These are phyloP conservation scores for Rostrohypoxylon terebratum DNA, from an alignment of 495 filamentous ascomycete genomes.

Conservation along the genomic window DNA sequence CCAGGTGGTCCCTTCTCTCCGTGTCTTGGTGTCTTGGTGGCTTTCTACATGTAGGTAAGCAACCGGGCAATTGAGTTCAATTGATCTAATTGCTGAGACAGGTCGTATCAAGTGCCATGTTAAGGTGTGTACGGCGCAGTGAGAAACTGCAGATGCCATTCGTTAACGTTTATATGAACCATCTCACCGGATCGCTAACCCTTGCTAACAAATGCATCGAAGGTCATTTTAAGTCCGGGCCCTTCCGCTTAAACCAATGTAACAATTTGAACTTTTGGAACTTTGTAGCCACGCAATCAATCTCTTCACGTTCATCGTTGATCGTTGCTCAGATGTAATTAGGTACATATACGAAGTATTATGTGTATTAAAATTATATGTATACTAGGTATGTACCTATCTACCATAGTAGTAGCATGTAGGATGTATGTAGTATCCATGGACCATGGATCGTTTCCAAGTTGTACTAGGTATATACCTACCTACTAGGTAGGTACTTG, in stretches of 20 bases:
- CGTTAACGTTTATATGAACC: slow-evolving; percentile 17
- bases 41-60: no score
- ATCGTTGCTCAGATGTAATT: slow-evolving; percentile 4
- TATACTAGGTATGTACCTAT: not conserved
- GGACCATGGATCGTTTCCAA: no score
- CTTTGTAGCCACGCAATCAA: slow-evolving; percentile 45
- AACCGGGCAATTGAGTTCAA: no score
- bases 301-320: slow-evolving; percentile 21
- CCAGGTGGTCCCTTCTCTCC: not conserved
- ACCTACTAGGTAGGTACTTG: no score
- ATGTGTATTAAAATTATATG: not conserved
- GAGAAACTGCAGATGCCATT: slow-evolving; percentile 14
- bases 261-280: slow-evolving; percentile 6
- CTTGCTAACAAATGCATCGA: slow-evolving; percentile 21
- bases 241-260: slow-evolving; percentile 32
- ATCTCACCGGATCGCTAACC: slow-evolving; percentile 15
- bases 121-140: no score
- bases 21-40: not conserved
- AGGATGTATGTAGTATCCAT: no score
- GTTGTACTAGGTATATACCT: no score
- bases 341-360: not conserved
- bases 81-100: no score
- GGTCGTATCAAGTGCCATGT: no score
- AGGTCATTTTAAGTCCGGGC: slow-evolving; percentile 25
- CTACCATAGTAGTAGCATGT: no score